Conservation (phyloP, 805 yeast genomes). For the Candida multigemmis region DNA sequence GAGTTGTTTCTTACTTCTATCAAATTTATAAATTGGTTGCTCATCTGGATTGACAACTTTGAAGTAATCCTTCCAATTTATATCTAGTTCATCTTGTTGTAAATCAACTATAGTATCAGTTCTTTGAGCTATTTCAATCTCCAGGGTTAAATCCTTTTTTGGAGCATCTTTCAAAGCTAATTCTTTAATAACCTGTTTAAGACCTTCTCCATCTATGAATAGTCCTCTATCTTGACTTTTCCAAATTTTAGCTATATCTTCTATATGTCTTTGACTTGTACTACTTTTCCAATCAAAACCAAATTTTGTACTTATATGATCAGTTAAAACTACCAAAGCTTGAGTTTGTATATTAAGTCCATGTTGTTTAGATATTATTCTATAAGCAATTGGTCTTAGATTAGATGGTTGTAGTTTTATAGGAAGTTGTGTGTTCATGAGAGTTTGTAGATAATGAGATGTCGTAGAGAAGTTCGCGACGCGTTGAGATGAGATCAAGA, state of each 20-base stretch:
- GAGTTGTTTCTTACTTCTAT: conserved; percentile 54
- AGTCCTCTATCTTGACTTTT: conserved; percentile 82
- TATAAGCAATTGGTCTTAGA: conserved; percentile 83
- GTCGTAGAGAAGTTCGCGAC: no score
- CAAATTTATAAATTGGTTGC: conserved; percentile 60
- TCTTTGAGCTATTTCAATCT: conserved; percentile 9
- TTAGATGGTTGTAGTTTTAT: conserved; percentile 71
- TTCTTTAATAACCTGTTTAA: conserved; percentile 58
- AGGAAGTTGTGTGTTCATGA: no score
- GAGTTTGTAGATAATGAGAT: no score
- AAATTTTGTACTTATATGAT: conserved; percentile 63
- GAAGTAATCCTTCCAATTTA: conserved; percentile 67
- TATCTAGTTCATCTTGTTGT: conserved; percentile 10
- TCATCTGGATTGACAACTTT: conserved; percentile 52
- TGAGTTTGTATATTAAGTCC: conserved; percentile 85
- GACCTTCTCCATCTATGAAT: conserved; percentile 71
- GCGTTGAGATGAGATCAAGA: no score
- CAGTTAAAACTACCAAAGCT: conserved; percentile 67
- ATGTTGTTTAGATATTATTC: conserved; percentile 84
- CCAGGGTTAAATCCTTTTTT: neutral
- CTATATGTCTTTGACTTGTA: conserved; percentile 55
- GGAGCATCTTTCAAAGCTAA: conserved; percentile 11
- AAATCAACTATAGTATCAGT: conserved; percentile 14
- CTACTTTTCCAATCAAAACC: conserved; percentile 83
- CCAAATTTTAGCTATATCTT: conserved; percentile 76